These are phyloP conservation scores for Pyronema domesticum DNA, from an alignment of 495 filamentous ascomycete species.

Conservation along the genomic window DNA sequence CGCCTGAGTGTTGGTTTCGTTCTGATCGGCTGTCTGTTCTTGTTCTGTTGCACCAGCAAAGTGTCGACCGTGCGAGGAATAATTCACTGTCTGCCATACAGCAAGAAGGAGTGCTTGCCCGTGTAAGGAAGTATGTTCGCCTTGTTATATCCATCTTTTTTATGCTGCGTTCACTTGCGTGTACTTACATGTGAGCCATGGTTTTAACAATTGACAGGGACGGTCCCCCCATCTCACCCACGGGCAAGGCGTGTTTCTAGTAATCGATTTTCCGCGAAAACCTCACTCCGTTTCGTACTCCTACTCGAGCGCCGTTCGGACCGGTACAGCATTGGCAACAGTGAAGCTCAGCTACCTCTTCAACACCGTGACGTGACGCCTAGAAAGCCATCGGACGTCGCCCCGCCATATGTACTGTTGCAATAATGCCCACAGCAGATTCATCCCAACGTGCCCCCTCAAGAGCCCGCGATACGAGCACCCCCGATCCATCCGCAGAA, in stretches of 20 bases:
- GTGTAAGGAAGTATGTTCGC: neutral
- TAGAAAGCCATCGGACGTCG: neutral
- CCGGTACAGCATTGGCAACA: neutral
- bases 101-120: neutral
- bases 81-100: neutral
- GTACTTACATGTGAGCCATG: neutral
- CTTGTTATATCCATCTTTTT: neutral
- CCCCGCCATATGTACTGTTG: constrained; percentile 22
- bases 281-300: neutral
- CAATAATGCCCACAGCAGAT: constrained; percentile 18
- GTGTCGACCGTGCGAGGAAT: neutral
- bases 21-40: neutral
- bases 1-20: neutral
- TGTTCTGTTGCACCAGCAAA: neutral
- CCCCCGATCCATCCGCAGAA: constrained; percentile 6
- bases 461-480: constrained; percentile 2
- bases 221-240: neutral
- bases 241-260: neutral
- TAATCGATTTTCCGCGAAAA: neutral
- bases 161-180: neutral
- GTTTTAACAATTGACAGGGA: neutral
- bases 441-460: constrained; percentile 13
- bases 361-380: constrained; percentile 2
- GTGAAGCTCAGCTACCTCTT: constrained; percentile 2
- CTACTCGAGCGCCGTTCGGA: neutral